A percentile compares a stretch with the other conserved stretches of the same genome.
Evolutionary conservation across 441 rosid species (phyloP).

Genomic region (Euphorbia celastroides): DNA sequence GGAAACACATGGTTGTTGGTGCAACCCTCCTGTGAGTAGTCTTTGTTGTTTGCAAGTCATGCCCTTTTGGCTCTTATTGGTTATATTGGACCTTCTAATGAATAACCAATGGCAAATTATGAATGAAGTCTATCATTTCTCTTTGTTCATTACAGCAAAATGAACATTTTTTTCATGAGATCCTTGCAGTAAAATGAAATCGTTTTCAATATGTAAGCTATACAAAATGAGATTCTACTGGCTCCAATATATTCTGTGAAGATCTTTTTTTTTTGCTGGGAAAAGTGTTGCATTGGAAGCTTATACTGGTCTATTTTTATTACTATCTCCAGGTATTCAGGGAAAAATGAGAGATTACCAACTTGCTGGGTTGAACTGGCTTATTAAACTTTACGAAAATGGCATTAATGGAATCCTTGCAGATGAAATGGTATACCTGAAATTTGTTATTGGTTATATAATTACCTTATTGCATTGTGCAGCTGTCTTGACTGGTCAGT

Average conservation of each 20-base stretch:
- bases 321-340: conserved; percentile 63
- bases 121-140: not conserved
- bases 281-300: not conserved
- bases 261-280: not conserved
- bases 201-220: too few relatives aligned
- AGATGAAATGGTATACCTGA: conserved; percentile 82
- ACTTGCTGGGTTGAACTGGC: conserved; percentile 97
- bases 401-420: conserved; percentile 99
- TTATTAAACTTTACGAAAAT: conserved; percentile 93
- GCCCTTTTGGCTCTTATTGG: not conserved
- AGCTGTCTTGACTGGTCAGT: conserved; percentile 1
- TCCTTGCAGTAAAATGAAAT: not conserved
- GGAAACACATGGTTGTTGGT: conserved; percentile 85
- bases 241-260: not conserved
- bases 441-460: too few relatives aligned
- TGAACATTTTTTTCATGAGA: too few relatives aligned
- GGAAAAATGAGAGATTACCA: conserved; percentile 99
- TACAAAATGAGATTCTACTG: too few relatives aligned
- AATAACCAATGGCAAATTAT: not conserved
- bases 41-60: not conserved
- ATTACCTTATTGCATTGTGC: too few relatives aligned
- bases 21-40: conserved; percentile 88
- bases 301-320: conserved; percentile 5
- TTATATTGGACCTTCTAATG: not conserved
- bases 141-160: too few relatives aligned